Conservation (phyloP, 2,329 filamentous ascomycete genomes). For the Myriosclerotinia curreyana region DNA sequence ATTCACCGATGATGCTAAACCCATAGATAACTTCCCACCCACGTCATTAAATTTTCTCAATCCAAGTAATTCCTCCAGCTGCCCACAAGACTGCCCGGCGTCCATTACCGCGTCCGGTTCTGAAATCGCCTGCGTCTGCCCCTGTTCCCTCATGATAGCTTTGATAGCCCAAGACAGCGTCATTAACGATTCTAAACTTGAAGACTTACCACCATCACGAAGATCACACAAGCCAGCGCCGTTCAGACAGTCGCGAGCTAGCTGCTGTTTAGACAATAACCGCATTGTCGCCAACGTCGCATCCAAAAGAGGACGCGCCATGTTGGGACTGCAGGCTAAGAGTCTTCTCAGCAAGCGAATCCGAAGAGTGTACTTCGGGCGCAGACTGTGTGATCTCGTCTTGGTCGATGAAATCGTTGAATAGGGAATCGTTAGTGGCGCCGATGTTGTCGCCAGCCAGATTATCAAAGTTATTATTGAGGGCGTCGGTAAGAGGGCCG, state of each 20-base stretch:
- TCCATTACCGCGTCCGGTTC: conserved; percentile 34
- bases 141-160: conserved; percentile 34
- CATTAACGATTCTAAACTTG: conserved; percentile 38
- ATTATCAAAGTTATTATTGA: conserved; percentile 65
- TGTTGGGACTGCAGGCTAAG: conserved; percentile 69
- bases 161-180: conserved; percentile 39
- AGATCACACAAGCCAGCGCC: conserved; percentile 33
- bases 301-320: conserved; percentile 72
- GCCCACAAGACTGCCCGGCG: conserved; percentile 33
- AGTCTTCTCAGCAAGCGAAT: conserved; percentile 46
- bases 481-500: conserved; percentile 68
- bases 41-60: conserved; percentile 23
- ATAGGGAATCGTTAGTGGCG: conserved; percentile 50
- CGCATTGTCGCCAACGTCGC: conserved; percentile 71
- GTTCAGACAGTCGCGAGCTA: conserved; percentile 37
- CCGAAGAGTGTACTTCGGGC: conserved; percentile 40
- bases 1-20: conserved; percentile 23
- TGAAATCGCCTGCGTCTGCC: conserved; percentile 27
- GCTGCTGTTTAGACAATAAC: conserved; percentile 58
- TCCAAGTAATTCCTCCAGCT: conserved; percentile 36
- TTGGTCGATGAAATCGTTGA: conserved; percentile 52
- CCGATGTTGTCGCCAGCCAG: conserved; percentile 59
- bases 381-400: conserved; percentile 42
- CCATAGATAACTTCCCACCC: conserved; percentile 21
- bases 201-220: conserved; percentile 29